Evolutionary conservation across 202 grass and related monocot genomes (phyloP), one percentile per base, ranked within the genome.

Genomic region (Zoysia matrella): DNA sequence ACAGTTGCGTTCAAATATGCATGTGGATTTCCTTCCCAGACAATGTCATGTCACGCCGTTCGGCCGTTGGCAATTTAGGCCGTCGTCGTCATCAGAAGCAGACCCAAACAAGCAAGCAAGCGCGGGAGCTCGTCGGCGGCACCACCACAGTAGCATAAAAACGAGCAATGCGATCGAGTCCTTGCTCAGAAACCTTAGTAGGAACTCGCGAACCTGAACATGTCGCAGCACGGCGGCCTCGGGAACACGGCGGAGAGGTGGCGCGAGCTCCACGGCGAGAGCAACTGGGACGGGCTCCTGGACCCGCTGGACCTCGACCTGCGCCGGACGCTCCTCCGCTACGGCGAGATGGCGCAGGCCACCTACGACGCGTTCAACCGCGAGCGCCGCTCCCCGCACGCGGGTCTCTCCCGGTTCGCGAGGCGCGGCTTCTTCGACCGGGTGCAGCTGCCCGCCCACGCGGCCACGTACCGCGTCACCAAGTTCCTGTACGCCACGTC

Each of bases 281-380:
- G 50, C 13, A 48, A 65, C 49, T 91, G 86, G 91, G 70, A 52
- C 3, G 86, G 88, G 2, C 64, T 94, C 18, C 83, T 86, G 11
- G 55, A 65, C 44, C 91, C 91, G 11, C 79, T 91, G 3, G 91
- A 94, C 68, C 65, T 71, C 2, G 91, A 84, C 64, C 88, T 94
- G 4, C 88, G 91, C 8, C 83, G 80, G 55, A 86, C 14, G 40
- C 51, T 94, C 8, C 66, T 94, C 60, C 84, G 60, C 47, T 94
- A 91, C 73, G 88, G 91, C 7, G 86, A 94, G 86, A 85, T 94
- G 86, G 88, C 79, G 49, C 86, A 94, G 86, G 88, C 86, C 3
- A 65, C 75, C n/a, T 91, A 91, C 88, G 91, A 94, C 62, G 76
- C 83, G 7, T 89, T 91, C 91, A 91, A 84, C 86, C 11, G 13